These are phyloP conservation scores for Quercus bicolor DNA, from an alignment of 306 rosid species.

Conservation along the genomic window DNA sequence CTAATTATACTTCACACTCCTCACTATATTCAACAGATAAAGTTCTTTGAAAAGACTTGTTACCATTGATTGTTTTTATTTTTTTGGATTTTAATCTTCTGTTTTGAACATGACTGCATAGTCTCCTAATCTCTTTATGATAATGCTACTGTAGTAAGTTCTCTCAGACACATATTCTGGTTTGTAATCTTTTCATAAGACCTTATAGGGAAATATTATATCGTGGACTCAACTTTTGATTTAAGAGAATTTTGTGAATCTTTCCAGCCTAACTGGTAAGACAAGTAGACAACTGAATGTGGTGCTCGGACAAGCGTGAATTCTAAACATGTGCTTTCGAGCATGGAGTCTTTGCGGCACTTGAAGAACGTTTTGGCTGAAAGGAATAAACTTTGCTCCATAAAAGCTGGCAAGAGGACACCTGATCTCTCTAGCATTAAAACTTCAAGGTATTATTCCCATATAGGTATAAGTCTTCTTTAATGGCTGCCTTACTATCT, in stretches of 20 bases:
- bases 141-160: neutral
- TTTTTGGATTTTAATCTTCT: constrained; percentile 23
- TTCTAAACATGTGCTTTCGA: constrained; percentile 29
- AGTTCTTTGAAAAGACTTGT: neutral
- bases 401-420: too few relatives aligned
- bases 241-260: too few relatives aligned
- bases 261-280: too few relatives aligned
- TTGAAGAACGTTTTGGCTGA: constrained; percentile 37
- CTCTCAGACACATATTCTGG: neutral
- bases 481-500: too few relatives aligned
- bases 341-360: constrained; percentile 34
- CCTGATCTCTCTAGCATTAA: too few relatives aligned
- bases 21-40: constrained; percentile 1
- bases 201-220: too few relatives aligned
- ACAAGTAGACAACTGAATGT: too few relatives aligned
- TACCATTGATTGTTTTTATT: neutral
- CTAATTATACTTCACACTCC: neutral
- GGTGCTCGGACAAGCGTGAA: too few relatives aligned
- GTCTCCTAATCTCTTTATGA: neutral
- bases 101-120: neutral
- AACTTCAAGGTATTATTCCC: too few relatives aligned
- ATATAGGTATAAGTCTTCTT: too few relatives aligned
- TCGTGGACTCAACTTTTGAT: too few relatives aligned
- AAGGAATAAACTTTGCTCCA: too few relatives aligned
- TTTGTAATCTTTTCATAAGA: neutral